Evolutionary conservation across 495 filamentous ascomycete genomes (phyloP).

Genomic region (Opeltia flavorubescens): DNA sequence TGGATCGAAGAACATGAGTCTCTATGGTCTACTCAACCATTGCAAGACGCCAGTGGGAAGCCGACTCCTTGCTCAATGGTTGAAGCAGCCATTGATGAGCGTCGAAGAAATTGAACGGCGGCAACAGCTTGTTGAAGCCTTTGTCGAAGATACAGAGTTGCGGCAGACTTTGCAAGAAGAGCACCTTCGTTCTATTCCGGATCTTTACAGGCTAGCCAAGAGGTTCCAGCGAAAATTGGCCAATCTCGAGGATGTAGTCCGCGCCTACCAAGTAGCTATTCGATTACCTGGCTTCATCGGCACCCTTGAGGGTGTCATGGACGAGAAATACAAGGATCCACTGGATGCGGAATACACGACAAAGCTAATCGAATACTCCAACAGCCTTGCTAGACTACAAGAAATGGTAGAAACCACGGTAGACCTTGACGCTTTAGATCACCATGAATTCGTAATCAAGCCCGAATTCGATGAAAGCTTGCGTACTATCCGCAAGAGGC

Average conservation of each 20-base stretch:
- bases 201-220: slow-evolving; percentile 86
- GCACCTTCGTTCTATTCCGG: slow-evolving; percentile 84
- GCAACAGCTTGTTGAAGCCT: slow-evolving; percentile 90
- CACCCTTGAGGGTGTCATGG: slow-evolving; percentile 86
- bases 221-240: slow-evolving; percentile 85
- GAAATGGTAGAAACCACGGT: slow-evolving; percentile 99
- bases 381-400: slow-evolving; percentile 71
- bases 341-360: slow-evolving; percentile 78
- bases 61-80: slow-evolving; percentile 83
- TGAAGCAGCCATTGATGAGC: slow-evolving; percentile 96
- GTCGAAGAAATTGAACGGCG: slow-evolving; percentile 77
- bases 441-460: slow-evolving; percentile 98
- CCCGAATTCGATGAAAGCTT: slow-evolving; percentile 91
- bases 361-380: slow-evolving; percentile 61
- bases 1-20: slow-evolving; percentile 91
- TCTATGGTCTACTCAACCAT: slow-evolving; percentile 89
- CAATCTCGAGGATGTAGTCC: slow-evolving; percentile 87
- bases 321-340: slow-evolving; percentile 80
- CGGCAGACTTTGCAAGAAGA: slow-evolving; percentile 97
- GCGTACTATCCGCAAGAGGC: slow-evolving; percentile 72
- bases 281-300: slow-evolving; percentile 80
- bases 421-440: slow-evolving; percentile 86
- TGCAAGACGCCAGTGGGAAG: slow-evolving; percentile 95
- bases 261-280: slow-evolving; percentile 87
- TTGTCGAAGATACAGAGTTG: slow-evolving; percentile 84